Conservation (phyloP, 73 alveolate genomes). For the Paramecium pentaurelia region DNA sequence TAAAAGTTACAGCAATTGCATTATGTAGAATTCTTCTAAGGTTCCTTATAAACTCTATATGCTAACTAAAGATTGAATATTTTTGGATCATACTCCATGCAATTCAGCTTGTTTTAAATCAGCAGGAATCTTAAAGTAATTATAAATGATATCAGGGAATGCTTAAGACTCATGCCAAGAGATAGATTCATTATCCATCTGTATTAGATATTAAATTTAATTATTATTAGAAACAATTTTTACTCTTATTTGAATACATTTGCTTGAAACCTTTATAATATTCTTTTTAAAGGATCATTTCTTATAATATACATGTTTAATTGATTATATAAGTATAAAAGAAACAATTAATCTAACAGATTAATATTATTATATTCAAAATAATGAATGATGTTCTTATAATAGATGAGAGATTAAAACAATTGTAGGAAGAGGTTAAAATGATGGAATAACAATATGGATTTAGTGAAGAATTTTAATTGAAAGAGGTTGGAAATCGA, state of each 20-base stretch:
- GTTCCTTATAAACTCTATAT: background rate
- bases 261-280: no score
- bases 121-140: background rate
- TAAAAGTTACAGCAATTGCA: background rate
- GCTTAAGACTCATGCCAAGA: background rate
- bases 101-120: background rate
- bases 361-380: background rate
- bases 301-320: background rate
- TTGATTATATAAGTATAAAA: background rate
- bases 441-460: conserved; percentile 26
- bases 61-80: background rate
- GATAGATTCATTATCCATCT: background rate
- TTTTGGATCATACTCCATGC: background rate
- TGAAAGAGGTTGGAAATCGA: background rate
- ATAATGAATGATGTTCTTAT: background rate
- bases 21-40: background rate
- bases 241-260: no score
- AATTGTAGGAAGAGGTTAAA: background rate
- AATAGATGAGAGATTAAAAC: conserved; percentile 7
- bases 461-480: background rate
- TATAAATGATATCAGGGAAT: background rate
- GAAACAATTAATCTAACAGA: background rate
- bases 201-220: background rate
- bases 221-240: background rate
- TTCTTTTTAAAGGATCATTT: background rate